Evolutionary conservation across 169 alveolate genomes (phyloP).

Genomic region (Neospora caninum): DNA sequence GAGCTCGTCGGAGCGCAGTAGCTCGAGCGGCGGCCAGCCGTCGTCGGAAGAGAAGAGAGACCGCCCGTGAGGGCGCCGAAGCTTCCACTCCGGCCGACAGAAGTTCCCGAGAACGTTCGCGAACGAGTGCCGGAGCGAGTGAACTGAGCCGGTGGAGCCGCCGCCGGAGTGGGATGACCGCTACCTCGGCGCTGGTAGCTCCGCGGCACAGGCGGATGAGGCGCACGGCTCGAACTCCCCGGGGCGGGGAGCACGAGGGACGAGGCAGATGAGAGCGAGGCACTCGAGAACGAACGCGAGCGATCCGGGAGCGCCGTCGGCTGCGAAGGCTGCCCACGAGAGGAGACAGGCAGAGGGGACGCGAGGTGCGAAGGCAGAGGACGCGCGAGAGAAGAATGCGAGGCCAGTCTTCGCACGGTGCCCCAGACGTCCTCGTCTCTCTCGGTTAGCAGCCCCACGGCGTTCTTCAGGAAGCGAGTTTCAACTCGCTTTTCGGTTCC

Average conservation of each 20-base stretch:
- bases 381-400: not conserved
- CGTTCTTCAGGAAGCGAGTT: no score
- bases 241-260: not conserved
- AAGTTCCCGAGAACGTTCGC: not conserved
- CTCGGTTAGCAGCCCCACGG: no score
- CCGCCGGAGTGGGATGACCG: not conserved
- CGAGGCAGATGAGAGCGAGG: not conserved
- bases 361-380: not conserved
- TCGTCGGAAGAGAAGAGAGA: not conserved
- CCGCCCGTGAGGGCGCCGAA: not conserved
- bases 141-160: not conserved
- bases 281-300: no score
- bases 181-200: not conserved
- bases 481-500: no score
- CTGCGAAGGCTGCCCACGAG: no score
- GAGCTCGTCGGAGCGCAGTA: not conserved
- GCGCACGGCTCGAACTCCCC: not conserved
- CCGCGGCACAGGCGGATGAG: not conserved
- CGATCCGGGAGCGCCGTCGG: no score
- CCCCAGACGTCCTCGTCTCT: no score
- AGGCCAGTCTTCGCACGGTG: no score
- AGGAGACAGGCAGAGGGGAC: not conserved
- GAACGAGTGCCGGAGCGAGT: not conserved
- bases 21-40: slow-evolving; percentile 14
- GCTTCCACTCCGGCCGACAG: not conserved